Base-by-base conservation (phyloP, 345 rosid species). In the Dovyalis caffra region DNA sequence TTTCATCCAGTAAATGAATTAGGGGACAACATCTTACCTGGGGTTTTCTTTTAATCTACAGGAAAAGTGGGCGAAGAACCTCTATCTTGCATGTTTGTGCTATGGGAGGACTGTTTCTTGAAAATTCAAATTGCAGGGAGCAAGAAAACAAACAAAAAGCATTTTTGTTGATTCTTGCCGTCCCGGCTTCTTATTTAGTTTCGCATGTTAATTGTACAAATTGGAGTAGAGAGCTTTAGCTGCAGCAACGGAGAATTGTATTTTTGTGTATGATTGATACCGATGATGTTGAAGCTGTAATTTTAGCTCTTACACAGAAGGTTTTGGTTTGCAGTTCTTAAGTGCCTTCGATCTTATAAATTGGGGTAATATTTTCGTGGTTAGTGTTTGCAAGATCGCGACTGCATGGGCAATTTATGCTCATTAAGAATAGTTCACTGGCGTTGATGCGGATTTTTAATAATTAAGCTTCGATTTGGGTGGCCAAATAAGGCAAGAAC, bases 61-160 rank as follows among this genome's bases (percentile, higher is more conserved):
- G 86, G 83, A 83, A 66, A 83, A 83, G 77, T 83, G 86, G 86
- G 83, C 77, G 15, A 83, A 83, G 76, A 79, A 79, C 63, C 83
- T 83, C 21, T 83, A 83, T 71, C 78, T 83, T 25, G 75, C 86
- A 11, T 83, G 78, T 62, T 20, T 83, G 69, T 83, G 83, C 74
- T 79, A 83, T 33, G 86, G 86, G 53, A 65, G 86, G 49, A 83
- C 83, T 33, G 86, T 83, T 65, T 83, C 86, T 28, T 83, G 76
- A 83, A 64, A 37, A 6, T 4, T n/a, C 18, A 14, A 28, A 11
- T 31, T 8, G 3, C 0, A 15, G 14, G 2, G 68, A 6, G 69
- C 33, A 29, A 68, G 38, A 9, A 51, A 53, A 53, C 18, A 28
- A 32, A 62, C 45, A n/a, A 71, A 62, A 33, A 43, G 26, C 8